Evolutionary conservation across 345 rosid species (phyloP).

Genomic region (Jatropha curcas): DNA sequence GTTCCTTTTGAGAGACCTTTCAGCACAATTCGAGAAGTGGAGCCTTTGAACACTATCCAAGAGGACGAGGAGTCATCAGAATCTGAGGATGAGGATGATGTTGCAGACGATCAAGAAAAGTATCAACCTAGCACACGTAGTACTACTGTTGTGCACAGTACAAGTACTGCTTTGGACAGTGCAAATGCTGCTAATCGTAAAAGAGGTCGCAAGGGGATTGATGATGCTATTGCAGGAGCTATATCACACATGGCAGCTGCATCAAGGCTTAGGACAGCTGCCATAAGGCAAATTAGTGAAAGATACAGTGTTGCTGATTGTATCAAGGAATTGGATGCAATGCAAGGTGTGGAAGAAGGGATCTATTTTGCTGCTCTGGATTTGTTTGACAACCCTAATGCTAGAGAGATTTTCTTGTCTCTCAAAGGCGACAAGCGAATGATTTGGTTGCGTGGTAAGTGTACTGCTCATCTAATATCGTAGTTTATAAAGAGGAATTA

Average conservation of each 20-base stretch:
- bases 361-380: conserved; percentile 54
- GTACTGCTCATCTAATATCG: conserved; percentile 17
- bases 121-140: conserved; percentile 15
- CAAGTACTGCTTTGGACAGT: conserved; percentile 12
- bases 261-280: conserved; percentile 45
- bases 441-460: conserved; percentile 52
- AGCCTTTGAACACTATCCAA: conserved; percentile 24
- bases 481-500: conserved; percentile 7
- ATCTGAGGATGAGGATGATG: conserved; percentile 38
- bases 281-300: conserved; percentile 27
- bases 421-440: conserved; percentile 41
- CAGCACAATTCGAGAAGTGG: conserved; percentile 26
- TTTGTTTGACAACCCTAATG: conserved; percentile 42
- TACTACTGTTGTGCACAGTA: not conserved
- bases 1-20: conserved; percentile 24
- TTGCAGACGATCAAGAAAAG: conserved; percentile 21
- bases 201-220: conserved; percentile 54
- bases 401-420: conserved; percentile 59
- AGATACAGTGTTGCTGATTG: conserved; percentile 50
- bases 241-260: conserved; percentile 58
- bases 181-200: conserved; percentile 26
- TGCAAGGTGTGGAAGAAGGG: conserved; percentile 37
- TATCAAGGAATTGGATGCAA: conserved; percentile 45
- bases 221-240: conserved; percentile 57
- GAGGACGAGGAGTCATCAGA: conserved; percentile 36